Evolutionary conservation across 164 flowering plant species (phyloP).

Genomic region (Brasenia schreberi): DNA sequence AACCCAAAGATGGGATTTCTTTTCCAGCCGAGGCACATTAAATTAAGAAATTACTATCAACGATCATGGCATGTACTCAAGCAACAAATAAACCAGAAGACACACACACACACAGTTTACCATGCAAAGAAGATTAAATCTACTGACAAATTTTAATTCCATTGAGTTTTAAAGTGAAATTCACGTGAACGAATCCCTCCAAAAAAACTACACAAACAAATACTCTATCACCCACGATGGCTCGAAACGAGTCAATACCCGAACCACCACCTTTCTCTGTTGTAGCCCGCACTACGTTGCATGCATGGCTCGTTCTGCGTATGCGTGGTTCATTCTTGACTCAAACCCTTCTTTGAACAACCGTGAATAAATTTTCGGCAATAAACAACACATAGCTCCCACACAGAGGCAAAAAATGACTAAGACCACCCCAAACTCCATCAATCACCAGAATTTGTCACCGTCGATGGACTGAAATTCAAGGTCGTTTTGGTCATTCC

Average conservation of each 20-base stretch:
- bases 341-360: constrained; percentile 33
- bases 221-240: too few relatives aligned
- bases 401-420: constrained; percentile 1
- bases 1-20: too few relatives aligned
- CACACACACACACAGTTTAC: too few relatives aligned
- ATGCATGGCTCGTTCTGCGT: constrained; percentile 32
- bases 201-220: too few relatives aligned
- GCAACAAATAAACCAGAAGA: too few relatives aligned
- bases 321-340: constrained; percentile 99
- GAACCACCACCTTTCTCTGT: constrained; percentile 86
- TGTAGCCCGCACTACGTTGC: constrained; percentile 14
- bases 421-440: not conserved
- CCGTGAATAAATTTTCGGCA: not conserved
- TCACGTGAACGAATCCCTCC: too few relatives aligned
- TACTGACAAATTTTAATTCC: too few relatives aligned
- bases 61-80: too few relatives aligned
- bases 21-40: too few relatives aligned
- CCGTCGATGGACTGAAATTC: not conserved
- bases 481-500: not conserved
- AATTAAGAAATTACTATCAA: too few relatives aligned
- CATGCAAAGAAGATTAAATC: too few relatives aligned
- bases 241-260: constrained; percentile 82
- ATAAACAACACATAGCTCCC: not conserved
- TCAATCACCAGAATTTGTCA: not conserved
- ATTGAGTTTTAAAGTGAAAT: too few relatives aligned